These are phyloP conservation scores for Byssothecium circinans DNA, from an alignment of 2,329 filamentous ascomycete genomes.

Conservation along the genomic window DNA sequence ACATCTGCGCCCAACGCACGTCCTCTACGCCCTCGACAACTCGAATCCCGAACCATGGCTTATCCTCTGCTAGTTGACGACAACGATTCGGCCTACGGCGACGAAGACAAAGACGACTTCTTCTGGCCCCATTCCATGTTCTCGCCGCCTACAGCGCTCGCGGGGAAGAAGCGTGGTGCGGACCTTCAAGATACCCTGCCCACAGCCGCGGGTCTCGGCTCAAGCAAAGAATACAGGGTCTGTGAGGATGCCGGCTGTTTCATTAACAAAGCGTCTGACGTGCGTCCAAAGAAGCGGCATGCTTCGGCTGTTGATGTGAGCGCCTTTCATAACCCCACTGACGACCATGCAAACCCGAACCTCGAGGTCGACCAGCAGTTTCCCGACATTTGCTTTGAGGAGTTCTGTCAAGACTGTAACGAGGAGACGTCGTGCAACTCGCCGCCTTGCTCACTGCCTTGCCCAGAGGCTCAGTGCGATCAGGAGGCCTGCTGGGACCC, in stretches of 20 bases:
- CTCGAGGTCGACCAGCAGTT: constrained; percentile 33
- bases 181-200: constrained; percentile 15
- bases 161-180: constrained; percentile 38
- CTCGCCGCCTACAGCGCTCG: constrained; percentile 24
- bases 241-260: constrained; percentile 27
- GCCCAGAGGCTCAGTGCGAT: constrained; percentile 33
- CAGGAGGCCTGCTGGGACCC: constrained; percentile 42
- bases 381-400: constrained; percentile 37
- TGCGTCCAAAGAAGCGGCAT: constrained; percentile 37
- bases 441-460: constrained; percentile 23
- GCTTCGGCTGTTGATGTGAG: constrained; percentile 34
- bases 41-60: constrained; percentile 32
- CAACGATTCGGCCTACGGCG: constrained; percentile 36
- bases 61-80: constrained; percentile 30
- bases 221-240: constrained; percentile 29
- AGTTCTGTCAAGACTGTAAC: constrained; percentile 41
- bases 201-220: constrained; percentile 9
- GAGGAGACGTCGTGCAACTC: constrained; percentile 29
- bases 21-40: not conserved
- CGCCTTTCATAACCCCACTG: constrained; percentile 30
- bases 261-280: constrained; percentile 15
- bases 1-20: not conserved
- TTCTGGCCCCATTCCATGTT: constrained; percentile 31
- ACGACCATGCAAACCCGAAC: constrained; percentile 14
- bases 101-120: constrained; percentile 21